Base-by-base conservation (phyloP, 1,139 yeast species). In the Scheffersomyces titani region DNA sequence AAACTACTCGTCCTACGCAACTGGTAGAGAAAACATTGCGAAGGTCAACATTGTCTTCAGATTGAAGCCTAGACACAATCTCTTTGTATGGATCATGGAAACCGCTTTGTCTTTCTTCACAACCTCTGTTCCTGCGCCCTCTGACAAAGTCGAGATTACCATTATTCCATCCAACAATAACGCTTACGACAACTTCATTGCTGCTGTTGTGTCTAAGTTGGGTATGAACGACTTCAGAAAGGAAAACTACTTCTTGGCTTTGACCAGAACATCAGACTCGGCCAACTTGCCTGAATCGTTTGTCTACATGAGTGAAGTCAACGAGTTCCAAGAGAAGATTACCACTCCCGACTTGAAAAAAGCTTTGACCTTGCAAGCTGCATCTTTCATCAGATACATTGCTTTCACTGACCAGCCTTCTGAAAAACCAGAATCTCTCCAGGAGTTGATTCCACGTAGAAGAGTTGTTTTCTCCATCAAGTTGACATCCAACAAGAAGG, bases 251-350 rank as follows among this genome's bases (percentile, higher is more conserved):
- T 93, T 78, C 74, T 80, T 93, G 69, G 89, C 97, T 1, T 82
- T 93, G 68, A 91, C 98, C 63, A 90, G 85, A 66, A 92, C 97
- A 48, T 68, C 89, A 47, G 91, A 87, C 68, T 87, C 92, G 40
- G 72, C 82, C 40, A 81, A 83, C 64, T 78, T 93, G 65, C 97
- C 98, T 51, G 68, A 76, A 55, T 85, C 89, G 57, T 89, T 83
- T 70, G 97, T 92, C 21, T 91, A 86, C 75, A 93, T 94, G 99
- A 82, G 91, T 65, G 99, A 94, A 78, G 86, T 86, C 57, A 83
- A 86, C 59, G 98, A 93, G 70, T 80, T 91, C 73, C 92, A 88
- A 65, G 92, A 87, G 6, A 78, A 84, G 62, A 75, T 89, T 57
- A 80, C 82, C 62, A 80, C 85, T 53, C 66, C 66, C 7, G 80